Percentiles rank a stretch among this genome's conserved stretches.
Conservation (phyloP, 257 asterid species). For the Solanum clarkiae region DNA sequence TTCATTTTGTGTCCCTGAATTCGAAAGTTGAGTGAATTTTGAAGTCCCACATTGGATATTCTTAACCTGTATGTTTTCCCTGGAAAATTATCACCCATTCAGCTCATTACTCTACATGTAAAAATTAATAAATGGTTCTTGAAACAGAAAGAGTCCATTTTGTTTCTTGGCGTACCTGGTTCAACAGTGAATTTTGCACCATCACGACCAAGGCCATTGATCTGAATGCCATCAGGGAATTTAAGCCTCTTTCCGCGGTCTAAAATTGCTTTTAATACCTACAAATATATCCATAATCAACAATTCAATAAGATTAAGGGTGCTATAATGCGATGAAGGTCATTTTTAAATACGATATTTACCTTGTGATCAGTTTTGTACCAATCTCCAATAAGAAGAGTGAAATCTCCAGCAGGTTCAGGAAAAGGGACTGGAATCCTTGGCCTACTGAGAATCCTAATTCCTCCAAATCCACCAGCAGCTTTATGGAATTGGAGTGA, state of each 20-base stretch:
- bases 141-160: neutral
- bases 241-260: conserved; percentile 34
- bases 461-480: conserved; percentile 64
- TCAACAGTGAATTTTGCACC: conserved; percentile 29
- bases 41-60: conserved; percentile 55
- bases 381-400: conserved; percentile 60
- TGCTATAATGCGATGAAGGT: neutral
- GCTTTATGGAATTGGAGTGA: conserved; percentile 61
- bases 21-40: conserved; percentile 35
- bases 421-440: conserved; percentile 55
- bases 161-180: conserved; percentile 12
- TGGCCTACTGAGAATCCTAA: conserved; percentile 53
- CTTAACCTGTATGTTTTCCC: conserved; percentile 70
- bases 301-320: neutral
- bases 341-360: neutral
- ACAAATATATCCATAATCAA: neutral
- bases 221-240: conserved; percentile 41
- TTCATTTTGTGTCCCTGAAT: conserved; percentile 56
- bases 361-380: conserved; percentile 48
- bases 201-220: conserved; percentile 41
- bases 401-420: conserved; percentile 40
- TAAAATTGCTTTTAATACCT: conserved; percentile 27
- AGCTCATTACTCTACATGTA: neutral
- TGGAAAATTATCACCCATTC: neutral
- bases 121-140: neutral